Percentiles rank a stretch among this genome's conserved stretches.
Evolutionary conservation across 352 stramenopile species (phyloP).

Genomic region (Saprolegnia parasitica): DNA sequence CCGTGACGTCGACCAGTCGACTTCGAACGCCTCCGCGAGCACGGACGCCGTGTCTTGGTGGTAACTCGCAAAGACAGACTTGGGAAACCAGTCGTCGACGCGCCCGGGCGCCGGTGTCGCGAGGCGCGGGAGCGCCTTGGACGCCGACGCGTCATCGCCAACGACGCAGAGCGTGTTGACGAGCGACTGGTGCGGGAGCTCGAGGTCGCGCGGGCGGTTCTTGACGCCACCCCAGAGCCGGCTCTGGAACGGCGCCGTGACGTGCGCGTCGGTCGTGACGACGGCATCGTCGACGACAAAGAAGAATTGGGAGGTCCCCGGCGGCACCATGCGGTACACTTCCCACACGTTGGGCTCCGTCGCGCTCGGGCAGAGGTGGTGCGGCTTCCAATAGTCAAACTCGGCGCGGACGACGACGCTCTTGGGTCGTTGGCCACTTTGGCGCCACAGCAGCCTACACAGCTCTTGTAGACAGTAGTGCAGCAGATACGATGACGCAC

Average conservation of each 20-base stretch:
- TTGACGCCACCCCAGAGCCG: slow-evolving; percentile 22
- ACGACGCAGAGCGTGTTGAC: slow-evolving; percentile 11
- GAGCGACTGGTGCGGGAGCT: neutral
- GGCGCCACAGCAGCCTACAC: slow-evolving; percentile 23
- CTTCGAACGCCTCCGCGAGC: slow-evolving; percentile 9
- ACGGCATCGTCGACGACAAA: slow-evolving; percentile 22
- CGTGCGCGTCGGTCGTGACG: slow-evolving; percentile 10
- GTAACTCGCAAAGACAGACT: slow-evolving; percentile 23
- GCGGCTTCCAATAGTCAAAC: slow-evolving; percentile 28
- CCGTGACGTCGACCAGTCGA: slow-evolving; percentile 19
- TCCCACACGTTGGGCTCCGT: slow-evolving; percentile 16
- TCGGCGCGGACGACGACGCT: slow-evolving; percentile 20
- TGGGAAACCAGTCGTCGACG: slow-evolving; percentile 24
- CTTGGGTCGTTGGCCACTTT: neutral
- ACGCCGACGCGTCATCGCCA: neutral
- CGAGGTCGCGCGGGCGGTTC: slow-evolving; percentile 4
- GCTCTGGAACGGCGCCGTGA: neutral
- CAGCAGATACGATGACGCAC: neutral
- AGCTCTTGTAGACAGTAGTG: neutral
- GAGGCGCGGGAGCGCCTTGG: neutral
- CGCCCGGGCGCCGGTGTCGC: slow-evolving; percentile 3
- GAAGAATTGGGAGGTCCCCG: slow-evolving; percentile 21
- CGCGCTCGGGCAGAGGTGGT: slow-evolving; percentile 2
- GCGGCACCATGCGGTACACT: slow-evolving; percentile 26
- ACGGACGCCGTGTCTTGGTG: slow-evolving; percentile 21